A percentile compares a stretch with the other conserved stretches of the same genome.
phyloP scores from a whole-genome alignment of 208 protist genomes.

The Trypanosoma theileri region DNA sequence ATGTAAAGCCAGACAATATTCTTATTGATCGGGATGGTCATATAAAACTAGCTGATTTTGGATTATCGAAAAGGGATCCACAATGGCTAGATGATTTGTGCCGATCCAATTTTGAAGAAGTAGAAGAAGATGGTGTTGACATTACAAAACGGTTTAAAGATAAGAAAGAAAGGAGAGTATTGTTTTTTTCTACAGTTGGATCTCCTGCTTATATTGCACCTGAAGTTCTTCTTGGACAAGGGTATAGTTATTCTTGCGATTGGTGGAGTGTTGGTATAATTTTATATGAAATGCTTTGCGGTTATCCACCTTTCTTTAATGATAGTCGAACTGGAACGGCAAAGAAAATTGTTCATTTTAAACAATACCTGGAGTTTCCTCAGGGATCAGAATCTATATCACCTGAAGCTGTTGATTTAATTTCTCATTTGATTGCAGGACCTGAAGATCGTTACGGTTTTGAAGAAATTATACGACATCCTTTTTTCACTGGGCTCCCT shows the following conservation, averaged over 20 bases:
- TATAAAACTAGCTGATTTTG: slow-evolving; percentile 63
- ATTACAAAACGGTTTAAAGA: slow-evolving; percentile 27
- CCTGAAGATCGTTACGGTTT: slow-evolving; percentile 35
- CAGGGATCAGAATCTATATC: slow-evolving; percentile 41
- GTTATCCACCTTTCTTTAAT: slow-evolving; percentile 46
- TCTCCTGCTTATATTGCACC: slow-evolving; percentile 73
- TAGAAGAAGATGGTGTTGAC: slow-evolving; percentile 5
- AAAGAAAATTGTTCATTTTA: slow-evolving; percentile 86
- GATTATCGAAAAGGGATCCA: slow-evolving; percentile 39
- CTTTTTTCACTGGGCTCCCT: slow-evolving; percentile 44
- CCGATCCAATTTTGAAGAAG: slow-evolving; percentile 3
- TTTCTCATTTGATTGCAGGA: slow-evolving; percentile 44
- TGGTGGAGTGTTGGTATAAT: slow-evolving; percentile 67
- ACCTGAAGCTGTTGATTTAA: slow-evolving; percentile 61
- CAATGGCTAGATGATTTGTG: slow-evolving; percentile 16
- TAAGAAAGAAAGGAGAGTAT: slow-evolving; percentile 28
- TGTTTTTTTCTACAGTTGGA: slow-evolving; percentile 83
- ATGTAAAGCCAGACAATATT: slow-evolving; percentile 63
- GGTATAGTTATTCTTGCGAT: slow-evolving; percentile 46
- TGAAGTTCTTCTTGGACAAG: slow-evolving; percentile 38
- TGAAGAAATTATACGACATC: slow-evolving; percentile 38
- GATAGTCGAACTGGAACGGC: slow-evolving; percentile 67
- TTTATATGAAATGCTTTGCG: slow-evolving; percentile 56
- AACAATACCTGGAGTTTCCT: slow-evolving; percentile 78
- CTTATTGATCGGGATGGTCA: slow-evolving; percentile 44